Conservation (phyloP, 805 yeast genomes). For the Brettanomyces anomalus region DNA sequence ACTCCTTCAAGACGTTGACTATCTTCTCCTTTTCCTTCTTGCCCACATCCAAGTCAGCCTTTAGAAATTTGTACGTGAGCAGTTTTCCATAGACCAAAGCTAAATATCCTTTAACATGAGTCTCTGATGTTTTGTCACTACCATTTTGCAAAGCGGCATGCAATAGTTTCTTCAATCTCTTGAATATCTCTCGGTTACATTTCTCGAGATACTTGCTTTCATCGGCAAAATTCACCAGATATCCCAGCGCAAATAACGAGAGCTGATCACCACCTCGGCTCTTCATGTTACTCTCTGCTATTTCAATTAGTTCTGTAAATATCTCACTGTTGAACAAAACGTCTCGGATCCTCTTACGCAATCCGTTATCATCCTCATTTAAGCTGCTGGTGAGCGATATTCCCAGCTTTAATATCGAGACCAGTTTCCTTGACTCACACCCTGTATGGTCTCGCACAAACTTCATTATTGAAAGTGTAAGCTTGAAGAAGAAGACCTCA, state of each 20-base stretch:
- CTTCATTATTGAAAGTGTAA: no score
- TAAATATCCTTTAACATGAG: no score
- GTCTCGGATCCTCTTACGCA: background rate
- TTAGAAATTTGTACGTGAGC: no score
- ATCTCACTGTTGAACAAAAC: background rate
- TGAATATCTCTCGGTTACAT: background rate
- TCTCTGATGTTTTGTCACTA: no score
- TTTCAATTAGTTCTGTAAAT: background rate
- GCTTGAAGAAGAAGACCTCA: no score
- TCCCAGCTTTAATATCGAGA: background rate
- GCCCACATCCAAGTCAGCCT: no score
- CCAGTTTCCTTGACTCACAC: background rate
- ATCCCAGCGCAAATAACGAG: constrained; percentile 1
- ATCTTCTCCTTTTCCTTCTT: no score
- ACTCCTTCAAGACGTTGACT: no score
- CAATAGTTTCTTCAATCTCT: no score
- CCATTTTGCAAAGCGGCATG: background rate
- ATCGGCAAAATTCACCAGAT: background rate
- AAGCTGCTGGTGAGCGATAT: background rate
- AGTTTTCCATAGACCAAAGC: no score
- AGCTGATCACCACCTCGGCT: background rate
- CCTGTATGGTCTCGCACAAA: no score
- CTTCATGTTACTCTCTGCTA: background rate
- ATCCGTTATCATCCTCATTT: background rate
- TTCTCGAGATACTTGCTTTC: background rate